Percentiles rank a stretch among this genome's conserved stretches.
phyloP scores from a whole-genome alignment of 2,329 filamentous ascomycete genomes.

The Nigrospora oryzae region DNA sequence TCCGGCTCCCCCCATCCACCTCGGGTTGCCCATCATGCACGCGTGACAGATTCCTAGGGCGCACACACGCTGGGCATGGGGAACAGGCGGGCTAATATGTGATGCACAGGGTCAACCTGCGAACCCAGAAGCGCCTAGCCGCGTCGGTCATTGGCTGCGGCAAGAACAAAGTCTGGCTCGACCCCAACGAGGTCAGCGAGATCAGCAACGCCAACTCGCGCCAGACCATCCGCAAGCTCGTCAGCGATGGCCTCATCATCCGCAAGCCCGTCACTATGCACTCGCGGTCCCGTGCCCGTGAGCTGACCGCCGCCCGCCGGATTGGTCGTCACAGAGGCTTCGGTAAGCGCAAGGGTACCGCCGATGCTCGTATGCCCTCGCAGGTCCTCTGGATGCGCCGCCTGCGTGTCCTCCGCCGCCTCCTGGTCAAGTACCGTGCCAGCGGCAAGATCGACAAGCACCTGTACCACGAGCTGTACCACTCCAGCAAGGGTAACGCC shows the following conservation, averaged over 20 bases:
- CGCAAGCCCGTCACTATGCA: constrained; percentile 99
- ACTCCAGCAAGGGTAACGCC: constrained; percentile 99
- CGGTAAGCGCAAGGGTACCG: constrained; percentile 99
- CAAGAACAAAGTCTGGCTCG: constrained; percentile 99
- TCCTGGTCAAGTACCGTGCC: constrained; percentile 99
- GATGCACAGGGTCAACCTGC: constrained; percentile 85
- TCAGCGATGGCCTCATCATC: constrained; percentile 99
- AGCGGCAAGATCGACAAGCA: constrained; percentile 99
- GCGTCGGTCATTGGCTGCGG: constrained; percentile 97
- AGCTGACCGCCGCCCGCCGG: constrained; percentile 87
- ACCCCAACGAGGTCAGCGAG: constrained; percentile 98
- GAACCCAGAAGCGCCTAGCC: constrained; percentile 99
- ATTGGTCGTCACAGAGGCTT: constrained; percentile 98
- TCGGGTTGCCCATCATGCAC: too few species aligned
- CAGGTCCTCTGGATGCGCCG: constrained; percentile 99
- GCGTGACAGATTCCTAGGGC: too few species aligned
- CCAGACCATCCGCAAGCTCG: constrained; percentile 99
- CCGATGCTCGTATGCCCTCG: constrained; percentile 98
- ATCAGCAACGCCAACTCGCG: constrained; percentile 99
- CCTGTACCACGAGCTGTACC: constrained; percentile 99
- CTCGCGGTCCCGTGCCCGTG: constrained; percentile 92
- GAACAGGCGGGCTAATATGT: too few species aligned
- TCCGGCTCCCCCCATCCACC: too few species aligned
- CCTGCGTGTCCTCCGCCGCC: constrained; percentile 96
- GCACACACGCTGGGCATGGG: too few species aligned